A percentile compares a stretch with the other conserved stretches of the same genome.
phyloP scores from a whole-genome alignment of 2,329 filamentous ascomycete species.

The Drechslera avenae region DNA sequence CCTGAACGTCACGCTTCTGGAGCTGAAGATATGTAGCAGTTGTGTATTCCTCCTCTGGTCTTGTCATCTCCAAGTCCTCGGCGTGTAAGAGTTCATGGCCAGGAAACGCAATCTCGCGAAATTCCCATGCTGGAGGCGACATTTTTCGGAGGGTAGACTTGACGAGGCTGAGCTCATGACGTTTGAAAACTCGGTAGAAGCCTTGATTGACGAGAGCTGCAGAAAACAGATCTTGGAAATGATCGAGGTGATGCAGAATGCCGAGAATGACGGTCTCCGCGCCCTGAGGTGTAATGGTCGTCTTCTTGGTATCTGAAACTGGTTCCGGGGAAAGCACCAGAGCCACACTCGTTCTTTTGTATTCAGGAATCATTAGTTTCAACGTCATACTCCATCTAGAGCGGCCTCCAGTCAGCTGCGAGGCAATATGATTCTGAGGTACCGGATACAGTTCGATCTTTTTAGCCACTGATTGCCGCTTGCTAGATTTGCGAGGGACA shows the following conservation, averaged over 20 bases:
- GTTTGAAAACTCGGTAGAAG: slow-evolving; percentile 64
- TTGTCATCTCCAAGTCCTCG: slow-evolving; percentile 51
- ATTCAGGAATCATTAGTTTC: slow-evolving; percentile 32
- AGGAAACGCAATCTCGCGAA: slow-evolving; percentile 62
- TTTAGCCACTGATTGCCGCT: slow-evolving; percentile 40
- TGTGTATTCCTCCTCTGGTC: slow-evolving; percentile 59
- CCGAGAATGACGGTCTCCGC: slow-evolving; percentile 58
- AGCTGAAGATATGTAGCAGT: slow-evolving; percentile 58
- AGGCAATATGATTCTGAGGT: slow-evolving; percentile 39
- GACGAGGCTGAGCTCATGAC: slow-evolving; percentile 60
- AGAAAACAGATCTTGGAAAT: slow-evolving; percentile 61
- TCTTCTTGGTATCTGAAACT: slow-evolving; percentile 18
- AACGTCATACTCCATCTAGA: slow-evolving; percentile 26
- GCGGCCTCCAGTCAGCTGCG: slow-evolving; percentile 30
- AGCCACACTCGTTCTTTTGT: slow-evolving; percentile 28
- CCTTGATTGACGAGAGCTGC: slow-evolving; percentile 60
- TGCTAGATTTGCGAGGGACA: slow-evolving; percentile 51
- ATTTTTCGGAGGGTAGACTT: slow-evolving; percentile 57
- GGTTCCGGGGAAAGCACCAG: slow-evolving; percentile 29
- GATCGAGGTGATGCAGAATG: slow-evolving; percentile 57
- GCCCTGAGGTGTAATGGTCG: slow-evolving; percentile 49
- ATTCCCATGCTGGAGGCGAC: slow-evolving; percentile 65
- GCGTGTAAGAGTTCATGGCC: slow-evolving; percentile 51
- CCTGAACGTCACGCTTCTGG: slow-evolving; percentile 59
- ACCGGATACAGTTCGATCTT: slow-evolving; percentile 31